Conservation (phyloP, 331 rosid genomes). For the Quercus lobata region DNA sequence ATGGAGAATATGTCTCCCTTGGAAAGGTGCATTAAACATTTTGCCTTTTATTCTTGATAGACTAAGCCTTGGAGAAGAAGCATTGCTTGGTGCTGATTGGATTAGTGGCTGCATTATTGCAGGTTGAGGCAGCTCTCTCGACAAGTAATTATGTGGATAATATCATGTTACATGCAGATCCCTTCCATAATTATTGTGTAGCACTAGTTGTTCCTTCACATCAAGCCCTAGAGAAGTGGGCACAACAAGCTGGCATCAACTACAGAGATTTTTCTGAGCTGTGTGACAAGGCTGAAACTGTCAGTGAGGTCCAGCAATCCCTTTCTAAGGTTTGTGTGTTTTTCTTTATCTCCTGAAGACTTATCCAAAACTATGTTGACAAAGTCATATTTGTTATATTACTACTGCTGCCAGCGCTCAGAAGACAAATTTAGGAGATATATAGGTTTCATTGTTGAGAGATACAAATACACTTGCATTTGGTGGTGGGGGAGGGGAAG, state of each 20-base stretch:
- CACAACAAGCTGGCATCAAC: constrained; percentile 55
- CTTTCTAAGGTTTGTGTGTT: constrained; percentile 61
- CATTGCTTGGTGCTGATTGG: neutral
- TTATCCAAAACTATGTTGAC: neutral
- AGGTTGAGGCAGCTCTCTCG: constrained; percentile 82
- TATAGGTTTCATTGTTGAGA: neutral
- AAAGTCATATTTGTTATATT: neutral
- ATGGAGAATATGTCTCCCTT: constrained; percentile 89
- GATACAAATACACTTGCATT: neutral
- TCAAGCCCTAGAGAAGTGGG: constrained; percentile 73
- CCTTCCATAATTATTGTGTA: constrained; percentile 68
- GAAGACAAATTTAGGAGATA: neutral
- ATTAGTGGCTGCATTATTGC: constrained; percentile 18
- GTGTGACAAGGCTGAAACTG: constrained; percentile 62
- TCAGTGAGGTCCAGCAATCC: constrained; percentile 70
- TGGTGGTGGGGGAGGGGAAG: too few species aligned
- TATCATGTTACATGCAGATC: constrained; percentile 80
- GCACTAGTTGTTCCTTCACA: constrained; percentile 65
- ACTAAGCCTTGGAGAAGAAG: neutral
- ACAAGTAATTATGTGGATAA: constrained; percentile 62
- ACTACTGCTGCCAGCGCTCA: neutral
- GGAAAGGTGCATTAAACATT: constrained; percentile 63
- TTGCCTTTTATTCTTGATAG: neutral
- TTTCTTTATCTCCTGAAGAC: constrained; percentile 4
- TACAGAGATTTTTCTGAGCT: constrained; percentile 59